Evolutionary conservation across 352 stramenopile species (phyloP).

Genomic region (Phytophthora boehmeriae): DNA sequence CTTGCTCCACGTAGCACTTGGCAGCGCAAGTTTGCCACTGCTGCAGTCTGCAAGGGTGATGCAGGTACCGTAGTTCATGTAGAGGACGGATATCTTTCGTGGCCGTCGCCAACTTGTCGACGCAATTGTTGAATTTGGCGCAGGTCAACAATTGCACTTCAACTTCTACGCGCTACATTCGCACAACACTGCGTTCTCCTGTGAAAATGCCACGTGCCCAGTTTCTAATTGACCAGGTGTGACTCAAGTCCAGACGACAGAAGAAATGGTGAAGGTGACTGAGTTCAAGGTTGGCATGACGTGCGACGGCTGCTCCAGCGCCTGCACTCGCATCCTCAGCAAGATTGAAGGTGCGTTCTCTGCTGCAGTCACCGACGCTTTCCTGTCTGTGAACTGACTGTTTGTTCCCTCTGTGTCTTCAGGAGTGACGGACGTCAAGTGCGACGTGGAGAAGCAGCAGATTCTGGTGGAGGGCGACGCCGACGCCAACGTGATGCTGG

Average conservation of each 20-base stretch:
- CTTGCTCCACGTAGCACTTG: too few species aligned
- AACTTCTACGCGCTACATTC: not conserved
- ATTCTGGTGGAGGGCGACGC: conserved; percentile 83
- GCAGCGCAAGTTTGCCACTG: too few species aligned
- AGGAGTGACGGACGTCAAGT: conserved; percentile 87
- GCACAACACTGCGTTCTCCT: not conserved
- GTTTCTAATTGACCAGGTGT: conserved; percentile 31
- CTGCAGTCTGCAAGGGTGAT: too few species aligned
- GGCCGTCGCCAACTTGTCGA: not conserved
- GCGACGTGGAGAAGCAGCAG: conserved; percentile 88
- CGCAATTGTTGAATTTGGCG: too few species aligned
- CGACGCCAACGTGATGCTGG: conserved; percentile 80
- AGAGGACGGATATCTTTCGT: too few species aligned
- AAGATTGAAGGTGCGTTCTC: conserved; percentile 81
- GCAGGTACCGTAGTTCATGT: too few species aligned
- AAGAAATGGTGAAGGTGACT: conserved; percentile 65
- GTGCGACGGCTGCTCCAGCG: conserved; percentile 89
- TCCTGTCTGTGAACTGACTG: not conserved
- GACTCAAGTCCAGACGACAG: conserved; percentile 15
- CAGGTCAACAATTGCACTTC: too few species aligned
- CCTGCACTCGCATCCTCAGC: conserved; percentile 89
- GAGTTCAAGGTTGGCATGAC: conserved; percentile 92
- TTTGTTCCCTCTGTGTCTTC: not conserved
- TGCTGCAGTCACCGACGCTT: not conserved
- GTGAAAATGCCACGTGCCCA: conserved; percentile 7